Evolutionary conservation across 345 rosid species (phyloP), one percentile per base, ranked within the genome.

Genomic region (Combretum micranthum): DNA sequence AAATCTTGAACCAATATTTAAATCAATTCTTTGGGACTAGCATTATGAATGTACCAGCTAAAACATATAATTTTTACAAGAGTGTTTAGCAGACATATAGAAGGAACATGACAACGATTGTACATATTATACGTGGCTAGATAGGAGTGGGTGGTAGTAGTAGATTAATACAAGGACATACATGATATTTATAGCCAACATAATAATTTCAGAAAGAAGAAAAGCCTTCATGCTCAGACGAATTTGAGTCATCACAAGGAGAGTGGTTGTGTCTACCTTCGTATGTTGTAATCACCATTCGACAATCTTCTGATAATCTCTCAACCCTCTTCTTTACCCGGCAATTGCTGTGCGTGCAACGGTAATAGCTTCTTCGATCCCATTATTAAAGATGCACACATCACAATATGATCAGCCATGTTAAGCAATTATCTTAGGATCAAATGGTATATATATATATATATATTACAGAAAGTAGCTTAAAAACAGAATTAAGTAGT

Each of bases 291-390:
- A 92, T 92, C 62, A 92, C 98, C 98, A 92, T 92, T 64, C 98
- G 78, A 67, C 95, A 84, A 53, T 92, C 98, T 63, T 92, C 96
- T 7, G 96, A 92, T 22, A 92, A 69, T 56, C 98, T 51, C 66
- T 92, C 98, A 12, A 92, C 95, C 69, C 96, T 92, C 82, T 92
- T 92, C 85, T 92, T 92, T 76, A 92, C 96, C 59, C 90, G 72
- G 67, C 98, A 92, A 60, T 81, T 92, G 53, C 50, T 88, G 63
- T 91, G 82, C 7, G 98, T 88, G 56, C 98, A 91, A 9, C 98
- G 77, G 52, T 91, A 91, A 48, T 91, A 91, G 63, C 98, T 91
- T 66, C 98, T 91, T 79, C 72, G 21, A 42, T 9, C 37, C 13
- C 42, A 14, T 19, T 46, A n/a, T n/a, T n/a, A n/a, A 32, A 53